phyloP scores from a whole-genome alignment of 2,329 filamentous ascomycete genomes.

The Colletotrichum sp. region DNA sequence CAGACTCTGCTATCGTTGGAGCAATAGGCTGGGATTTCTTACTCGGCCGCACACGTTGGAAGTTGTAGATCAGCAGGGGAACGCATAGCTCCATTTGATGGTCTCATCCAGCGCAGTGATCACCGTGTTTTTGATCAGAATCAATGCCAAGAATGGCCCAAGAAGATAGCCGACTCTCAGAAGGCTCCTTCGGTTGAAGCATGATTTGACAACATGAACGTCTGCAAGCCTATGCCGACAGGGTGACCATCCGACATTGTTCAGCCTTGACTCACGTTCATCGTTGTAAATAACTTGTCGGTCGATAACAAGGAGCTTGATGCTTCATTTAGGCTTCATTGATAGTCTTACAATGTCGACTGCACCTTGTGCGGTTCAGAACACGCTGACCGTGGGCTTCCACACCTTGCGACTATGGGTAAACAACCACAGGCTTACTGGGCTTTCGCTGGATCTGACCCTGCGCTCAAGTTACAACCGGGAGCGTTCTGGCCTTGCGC shows the following conservation, averaged over 20 bases:
- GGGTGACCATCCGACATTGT: background rate
- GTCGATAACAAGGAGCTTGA: background rate
- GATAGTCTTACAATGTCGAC: background rate
- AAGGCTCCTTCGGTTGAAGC: background rate
- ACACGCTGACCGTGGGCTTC: background rate
- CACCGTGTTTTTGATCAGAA: too few relatives aligned
- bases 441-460: background rate
- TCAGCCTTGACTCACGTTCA: background rate
- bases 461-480: too few relatives aligned
- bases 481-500: too few relatives aligned
- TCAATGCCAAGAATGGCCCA: background rate
- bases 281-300: background rate
- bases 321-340: background rate
- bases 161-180: background rate
- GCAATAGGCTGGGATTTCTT: background rate
- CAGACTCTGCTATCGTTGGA: background rate
- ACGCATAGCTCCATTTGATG: too few relatives aligned
- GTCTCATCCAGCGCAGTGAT: too few relatives aligned
- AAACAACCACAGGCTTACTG: background rate
- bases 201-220: background rate
- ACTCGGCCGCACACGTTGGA: background rate
- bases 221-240: background rate
- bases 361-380: background rate
- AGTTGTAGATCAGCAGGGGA: background rate
- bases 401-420: accelerated